phyloP scores from a whole-genome alignment of 208 protist genomes.

The Jaenimonas drosophilae region DNA sequence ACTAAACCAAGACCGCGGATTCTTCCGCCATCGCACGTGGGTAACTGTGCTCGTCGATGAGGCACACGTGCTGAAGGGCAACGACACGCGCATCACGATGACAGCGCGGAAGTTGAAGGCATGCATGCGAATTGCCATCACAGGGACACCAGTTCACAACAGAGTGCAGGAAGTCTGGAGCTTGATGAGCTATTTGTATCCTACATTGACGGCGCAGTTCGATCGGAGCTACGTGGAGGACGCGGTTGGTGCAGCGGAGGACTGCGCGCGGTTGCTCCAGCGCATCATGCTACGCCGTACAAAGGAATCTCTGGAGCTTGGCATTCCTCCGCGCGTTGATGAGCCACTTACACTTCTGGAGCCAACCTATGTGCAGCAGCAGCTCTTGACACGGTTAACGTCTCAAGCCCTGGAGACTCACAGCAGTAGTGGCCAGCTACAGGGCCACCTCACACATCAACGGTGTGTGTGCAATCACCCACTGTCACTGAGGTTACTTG shows the following conservation, averaged over 20 bases:
- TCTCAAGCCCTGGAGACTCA: conserved; percentile 39
- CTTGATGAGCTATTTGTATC: conserved; percentile 94
- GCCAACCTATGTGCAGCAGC: conserved; percentile 70
- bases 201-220: conserved; percentile 56
- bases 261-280: conserved; percentile 51
- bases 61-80: conserved; percentile 93
- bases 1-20: conserved; percentile 62
- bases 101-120: conserved; percentile 61
- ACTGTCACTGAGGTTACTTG: conserved; percentile 43
- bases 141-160: conserved; percentile 97
- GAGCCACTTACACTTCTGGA: conserved; percentile 50
- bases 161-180: conserved; percentile 94
- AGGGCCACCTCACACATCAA: conserved; percentile 66
- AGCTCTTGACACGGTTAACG: conserved; percentile 52
- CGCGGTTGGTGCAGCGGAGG: conserved; percentile 51
- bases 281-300: conserved; percentile 94
- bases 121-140: conserved; percentile 81
- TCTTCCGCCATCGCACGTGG: conserved; percentile 88
- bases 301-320: conserved; percentile 96
- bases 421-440: conserved; percentile 9
- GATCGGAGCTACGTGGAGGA: conserved; percentile 31
- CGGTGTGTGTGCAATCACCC: conserved; percentile 82
- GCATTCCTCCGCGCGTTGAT: conserved; percentile 94
- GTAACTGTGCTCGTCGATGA: conserved; percentile 94
- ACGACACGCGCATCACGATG: conserved; percentile 47